These are phyloP conservation scores for Sergeia podlipaevii DNA, from an alignment of 208 protist genomes.

Conservation along the genomic window DNA sequence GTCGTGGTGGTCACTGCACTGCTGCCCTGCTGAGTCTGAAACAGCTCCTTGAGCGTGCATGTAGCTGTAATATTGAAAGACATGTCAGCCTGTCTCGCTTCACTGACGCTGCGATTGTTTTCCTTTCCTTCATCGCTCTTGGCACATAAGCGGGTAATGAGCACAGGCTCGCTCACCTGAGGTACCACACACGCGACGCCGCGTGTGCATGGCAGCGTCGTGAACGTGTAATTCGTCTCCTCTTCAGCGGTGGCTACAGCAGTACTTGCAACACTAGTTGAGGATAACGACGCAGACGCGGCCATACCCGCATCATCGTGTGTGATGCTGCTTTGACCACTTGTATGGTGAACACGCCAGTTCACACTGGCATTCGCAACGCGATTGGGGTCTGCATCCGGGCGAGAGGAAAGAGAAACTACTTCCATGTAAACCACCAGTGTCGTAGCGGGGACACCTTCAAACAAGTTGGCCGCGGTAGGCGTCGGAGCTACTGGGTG, in stretches of 20 bases:
- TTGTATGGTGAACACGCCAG: background rate
- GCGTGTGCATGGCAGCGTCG: conserved; percentile 19
- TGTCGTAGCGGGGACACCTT: conserved; percentile 20
- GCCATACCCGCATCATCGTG: background rate
- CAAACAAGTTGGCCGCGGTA: conserved; percentile 31
- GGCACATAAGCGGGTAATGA: too few relatives aligned
- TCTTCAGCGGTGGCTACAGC: too few relatives aligned
- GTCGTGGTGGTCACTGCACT: conserved; percentile 3
- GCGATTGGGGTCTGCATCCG: conserved; percentile 14
- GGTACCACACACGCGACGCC: conserved; percentile 20
- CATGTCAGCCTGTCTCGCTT: too few relatives aligned
- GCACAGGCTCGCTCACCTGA: conserved; percentile 23
- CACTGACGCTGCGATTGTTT: too few relatives aligned
- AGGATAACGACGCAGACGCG: too few relatives aligned
- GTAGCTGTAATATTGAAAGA: too few relatives aligned
- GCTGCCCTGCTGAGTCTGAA: conserved; percentile 1
- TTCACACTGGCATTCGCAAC: conserved; percentile 7
- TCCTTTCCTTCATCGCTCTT: too few relatives aligned
- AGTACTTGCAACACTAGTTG: too few relatives aligned
- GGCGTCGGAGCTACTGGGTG: too few relatives aligned
- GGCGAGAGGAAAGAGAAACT: conserved; percentile 10
- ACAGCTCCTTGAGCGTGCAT: conserved; percentile 5
- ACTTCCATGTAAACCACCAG: conserved; percentile 24
- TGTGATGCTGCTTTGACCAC: background rate
- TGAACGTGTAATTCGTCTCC: conserved; percentile 7